These are phyloP conservation scores for Rubia yunnanensis DNA, from an alignment of 257 asterid genomes.

Conservation along the genomic window DNA sequence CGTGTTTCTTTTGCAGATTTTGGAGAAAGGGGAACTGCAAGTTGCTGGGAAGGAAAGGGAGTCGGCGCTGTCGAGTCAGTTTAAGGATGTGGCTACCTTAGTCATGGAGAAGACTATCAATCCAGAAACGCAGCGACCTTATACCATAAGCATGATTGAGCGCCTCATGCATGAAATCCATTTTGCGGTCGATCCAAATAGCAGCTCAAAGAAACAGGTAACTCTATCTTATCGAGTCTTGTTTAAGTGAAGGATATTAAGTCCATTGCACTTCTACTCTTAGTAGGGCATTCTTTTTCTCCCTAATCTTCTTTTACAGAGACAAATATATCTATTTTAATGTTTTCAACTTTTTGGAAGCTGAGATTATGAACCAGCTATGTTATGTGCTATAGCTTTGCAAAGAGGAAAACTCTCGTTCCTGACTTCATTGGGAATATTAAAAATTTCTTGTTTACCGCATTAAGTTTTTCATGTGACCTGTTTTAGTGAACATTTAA, in stretches of 20 bases:
- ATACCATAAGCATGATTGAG: conserved; percentile 93
- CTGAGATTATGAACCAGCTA: not conserved
- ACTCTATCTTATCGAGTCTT: conserved; percentile 1
- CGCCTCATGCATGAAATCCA: conserved; percentile 94
- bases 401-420: not conserved
- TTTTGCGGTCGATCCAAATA: conserved; percentile 83
- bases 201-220: conserved; percentile 96
- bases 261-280: not conserved
- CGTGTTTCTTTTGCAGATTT: conserved; percentile 30
- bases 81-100: conserved; percentile 86
- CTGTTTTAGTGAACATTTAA: not conserved
- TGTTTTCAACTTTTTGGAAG: not conserved
- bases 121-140: conserved; percentile 86
- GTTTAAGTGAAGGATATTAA: not conserved
- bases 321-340: not conserved
- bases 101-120: conserved; percentile 91
- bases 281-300: not conserved
- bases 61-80: conserved; percentile 78
- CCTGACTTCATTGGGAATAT: not conserved
- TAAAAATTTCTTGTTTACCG: not conserved
- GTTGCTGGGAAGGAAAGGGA: conserved; percentile 99
- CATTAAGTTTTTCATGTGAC: not conserved
- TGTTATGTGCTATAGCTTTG: not conserved
- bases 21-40: conserved; percentile 96
- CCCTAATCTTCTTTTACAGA: not conserved